Base-by-base conservation (phyloP, 2,329 filamentous ascomycete genomes). In the Botrytis medusae region DNA sequence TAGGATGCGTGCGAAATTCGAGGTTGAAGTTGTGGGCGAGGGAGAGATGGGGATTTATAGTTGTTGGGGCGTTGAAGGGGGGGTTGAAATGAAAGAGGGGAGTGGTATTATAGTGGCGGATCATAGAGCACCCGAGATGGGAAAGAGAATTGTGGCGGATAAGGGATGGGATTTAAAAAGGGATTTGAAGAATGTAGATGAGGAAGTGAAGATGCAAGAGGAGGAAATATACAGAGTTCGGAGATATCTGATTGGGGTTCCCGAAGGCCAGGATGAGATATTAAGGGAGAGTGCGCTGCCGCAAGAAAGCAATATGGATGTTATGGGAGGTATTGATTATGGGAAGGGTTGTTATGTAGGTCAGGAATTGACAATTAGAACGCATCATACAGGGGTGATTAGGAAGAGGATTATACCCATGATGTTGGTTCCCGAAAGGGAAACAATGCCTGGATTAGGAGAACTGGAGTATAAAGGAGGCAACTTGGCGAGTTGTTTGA, bases 341-440 rank as follows among this genome's bases (percentile, higher is more conserved):
- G 90, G 90, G 80, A 99, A 99, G 84, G 96, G 96, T 12, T 99
- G 96, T 83, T 99, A 99, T 82, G 90, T 98, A 12, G 96, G 96
- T 0, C 96, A 99, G 83, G 96, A 99, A 82, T 87, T 99, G 76
- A 98, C 96, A 1, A 97, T 98, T 77, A 91, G 96, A 60, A 99
- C 96, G 1, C 92, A 95, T 81, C 96, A 99, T 83, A 95, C 92
- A 20, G 96, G 96, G 34, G 93, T 99, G 25, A 93, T 99, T 59
- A 88, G 96, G 75, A 97, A 98, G 86, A 88, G 96, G 68, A 89
- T 98, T 68, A 82, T 99, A 70, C 96, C 96, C 0, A 90, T 95
- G 48, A 84, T 92, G 76, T 80, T 98, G 25, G 96, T 95, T 81
- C 84, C 84, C 10, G 81, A 81, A 9, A 83, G 84, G 51, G 82